Conservation (phyloP, 768 basidiomycete genomes). For the Termitomyces heimii region DNA sequence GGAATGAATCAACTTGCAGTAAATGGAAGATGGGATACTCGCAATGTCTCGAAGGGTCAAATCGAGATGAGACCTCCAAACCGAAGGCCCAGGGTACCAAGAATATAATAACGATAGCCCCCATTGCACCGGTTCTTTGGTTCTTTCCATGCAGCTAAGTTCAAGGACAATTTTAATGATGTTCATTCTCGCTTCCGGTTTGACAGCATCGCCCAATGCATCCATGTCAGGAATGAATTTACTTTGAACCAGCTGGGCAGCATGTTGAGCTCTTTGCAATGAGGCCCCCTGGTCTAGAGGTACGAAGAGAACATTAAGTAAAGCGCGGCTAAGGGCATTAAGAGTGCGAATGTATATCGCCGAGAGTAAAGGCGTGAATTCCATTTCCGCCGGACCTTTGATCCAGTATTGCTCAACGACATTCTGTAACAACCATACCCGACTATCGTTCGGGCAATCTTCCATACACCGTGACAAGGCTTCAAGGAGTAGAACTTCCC, state of each 20-base stretch:
- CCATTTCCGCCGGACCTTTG: slow-evolving; percentile 18
- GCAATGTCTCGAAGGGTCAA: slow-evolving; percentile 35
- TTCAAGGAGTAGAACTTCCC: slow-evolving; percentile 35
- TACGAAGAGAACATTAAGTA: slow-evolving; percentile 13
- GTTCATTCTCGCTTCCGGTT: slow-evolving; percentile 28
- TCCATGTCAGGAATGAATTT: slow-evolving; percentile 46
- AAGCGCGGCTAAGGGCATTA: slow-evolving; percentile 22
- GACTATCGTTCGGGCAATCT: slow-evolving; percentile 34
- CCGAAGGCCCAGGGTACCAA: slow-evolving; percentile 34
- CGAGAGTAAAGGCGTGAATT: slow-evolving; percentile 38
- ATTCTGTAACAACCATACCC: slow-evolving; percentile 45
- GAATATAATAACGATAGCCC: slow-evolving; percentile 21
- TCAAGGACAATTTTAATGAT: slow-evolving; percentile 41
- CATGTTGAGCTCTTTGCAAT: slow-evolving; percentile 20
- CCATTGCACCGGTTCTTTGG: slow-evolving; percentile 23
- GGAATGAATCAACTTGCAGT: slow-evolving; percentile 1
- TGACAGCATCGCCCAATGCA: slow-evolving; percentile 22
- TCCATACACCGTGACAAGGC: slow-evolving; percentile 48
- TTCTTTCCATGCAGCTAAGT: slow-evolving; percentile 22
- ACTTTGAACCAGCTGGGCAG: slow-evolving; percentile 33
- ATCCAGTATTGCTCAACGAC: slow-evolving; percentile 53
- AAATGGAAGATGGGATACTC: slow-evolving; percentile 14
- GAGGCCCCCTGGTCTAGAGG: slow-evolving; percentile 14
- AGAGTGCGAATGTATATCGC: slow-evolving; percentile 45
- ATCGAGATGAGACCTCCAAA: slow-evolving; percentile 40